Evolutionary conservation across 169 alveolate genomes (phyloP).

Genomic region (Amoebophrya sp.): DNA sequence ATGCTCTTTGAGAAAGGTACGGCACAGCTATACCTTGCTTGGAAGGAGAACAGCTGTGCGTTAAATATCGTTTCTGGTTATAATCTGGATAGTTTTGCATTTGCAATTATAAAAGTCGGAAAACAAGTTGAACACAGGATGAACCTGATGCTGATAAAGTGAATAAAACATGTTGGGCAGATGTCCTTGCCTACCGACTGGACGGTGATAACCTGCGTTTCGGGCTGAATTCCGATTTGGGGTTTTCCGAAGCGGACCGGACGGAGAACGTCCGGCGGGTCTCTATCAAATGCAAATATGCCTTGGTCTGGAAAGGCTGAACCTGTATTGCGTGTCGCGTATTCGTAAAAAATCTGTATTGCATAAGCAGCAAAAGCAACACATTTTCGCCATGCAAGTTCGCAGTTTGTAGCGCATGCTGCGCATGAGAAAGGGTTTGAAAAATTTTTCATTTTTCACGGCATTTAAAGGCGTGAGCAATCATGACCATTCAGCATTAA

Average conservation of each 20-base stretch:
- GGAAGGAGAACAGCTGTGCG: background rate
- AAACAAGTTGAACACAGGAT: background rate
- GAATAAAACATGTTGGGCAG: background rate
- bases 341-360: too few species aligned
- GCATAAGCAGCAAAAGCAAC: too few species aligned
- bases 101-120: background rate
- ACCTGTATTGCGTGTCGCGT: background rate
- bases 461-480: background rate
- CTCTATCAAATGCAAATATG: background rate
- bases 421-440: background rate
- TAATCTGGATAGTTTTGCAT: background rate
- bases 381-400: background rate
- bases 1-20: background rate
- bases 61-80: background rate
- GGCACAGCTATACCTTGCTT: background rate
- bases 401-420: background rate
- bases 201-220: constrained; percentile 48
- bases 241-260: constrained; percentile 42
- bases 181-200: constrained; percentile 33
- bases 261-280: constrained; percentile 8
- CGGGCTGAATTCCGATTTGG: constrained; percentile 45
- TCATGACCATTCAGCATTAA: background rate
- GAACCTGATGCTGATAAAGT: background rate
- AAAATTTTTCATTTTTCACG: background rate
- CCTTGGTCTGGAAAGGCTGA: too few species aligned